These are phyloP conservation scores for Bondarzewia mesenterica DNA, from an alignment of 1,284 basidiomycete species.

Conservation along the genomic window DNA sequence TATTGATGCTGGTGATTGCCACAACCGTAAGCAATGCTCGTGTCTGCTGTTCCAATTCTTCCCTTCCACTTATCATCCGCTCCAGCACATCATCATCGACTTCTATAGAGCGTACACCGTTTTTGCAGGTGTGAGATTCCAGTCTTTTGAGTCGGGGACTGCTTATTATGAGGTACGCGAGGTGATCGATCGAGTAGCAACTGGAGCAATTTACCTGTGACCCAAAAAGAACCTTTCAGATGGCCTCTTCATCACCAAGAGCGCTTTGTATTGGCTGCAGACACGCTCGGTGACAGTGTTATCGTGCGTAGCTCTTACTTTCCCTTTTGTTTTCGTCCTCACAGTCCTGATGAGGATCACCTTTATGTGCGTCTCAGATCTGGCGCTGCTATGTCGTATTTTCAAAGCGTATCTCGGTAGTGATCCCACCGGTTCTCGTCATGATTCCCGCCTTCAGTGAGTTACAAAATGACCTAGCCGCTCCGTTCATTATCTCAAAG, in stretches of 20 bases:
- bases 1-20: neutral
- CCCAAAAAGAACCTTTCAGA: neutral
- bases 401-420: too few species aligned
- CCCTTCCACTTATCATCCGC: neutral
- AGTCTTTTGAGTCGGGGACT: neutral
- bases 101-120: neutral
- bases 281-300: neutral
- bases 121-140: neutral
- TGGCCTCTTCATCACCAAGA: neutral
- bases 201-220: neutral
- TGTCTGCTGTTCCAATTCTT: neutral
- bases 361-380: neutral
- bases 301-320: neutral
- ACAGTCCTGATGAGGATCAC: neutral
- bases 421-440: neutral
- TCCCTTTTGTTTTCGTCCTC: neutral
- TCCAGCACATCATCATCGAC: neutral
- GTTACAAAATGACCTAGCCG: too few species aligned
- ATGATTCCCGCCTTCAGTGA: neutral
- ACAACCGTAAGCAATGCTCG: neutral
- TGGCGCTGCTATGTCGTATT: conserved; percentile 1
- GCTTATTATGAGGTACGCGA: neutral
- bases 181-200: too few species aligned
- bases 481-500: neutral
- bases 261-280: neutral